Base-by-base conservation (phyloP, 441 rosid species). In the Jatropha podagrica region DNA sequence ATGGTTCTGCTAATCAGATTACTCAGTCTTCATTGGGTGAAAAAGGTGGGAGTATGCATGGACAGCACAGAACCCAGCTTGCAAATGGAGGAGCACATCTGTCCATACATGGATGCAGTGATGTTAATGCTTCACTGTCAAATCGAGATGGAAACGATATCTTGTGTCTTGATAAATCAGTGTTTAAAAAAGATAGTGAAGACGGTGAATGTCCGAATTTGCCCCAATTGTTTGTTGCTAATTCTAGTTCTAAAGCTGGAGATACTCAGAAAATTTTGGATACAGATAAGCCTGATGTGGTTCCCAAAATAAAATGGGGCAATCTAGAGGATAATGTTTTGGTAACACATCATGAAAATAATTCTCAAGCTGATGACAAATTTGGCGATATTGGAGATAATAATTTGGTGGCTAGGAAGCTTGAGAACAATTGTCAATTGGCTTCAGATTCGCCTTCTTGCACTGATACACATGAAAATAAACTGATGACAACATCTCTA, bases 261-360 rank as follows among this genome's bases (percentile, higher is more conserved):
- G 83, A 72, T 79, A 70, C 71, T 62, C 73, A 58, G 74, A 77
- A 69, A 68, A 17, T 46, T 18, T 51, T 62, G 46, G 76, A n/a
- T 63, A 75, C 73, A 54, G 80, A 79, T 67, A 82, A 80, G 68
- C 78, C 81, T 72, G 71, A 64, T 37, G 76, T 62, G 52, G 75
- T 81, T 80, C 88, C 82, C 41, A 90, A 85, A 76, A 81, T 90
- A 70, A 90, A 81, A 84, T 87, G 91, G 91, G 92, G 91, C 66
- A 89, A 82, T 85, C 80, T 88, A 68, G 91, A 87, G 79, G 88
- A 83, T 68, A 87, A 87, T 79, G 76, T 80, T 83, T 68, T 86
- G 71, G 74, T 79, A 55, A 70, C 26, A 18, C 78, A 70, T 79
- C 66, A 69, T 75, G 88, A 77, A 74, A 84, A 74, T 48, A 82